These are phyloP conservation scores for Tranzscheliella williamsii DNA, from an alignment of 1,284 basidiomycete species.

Conservation along the genomic window DNA sequence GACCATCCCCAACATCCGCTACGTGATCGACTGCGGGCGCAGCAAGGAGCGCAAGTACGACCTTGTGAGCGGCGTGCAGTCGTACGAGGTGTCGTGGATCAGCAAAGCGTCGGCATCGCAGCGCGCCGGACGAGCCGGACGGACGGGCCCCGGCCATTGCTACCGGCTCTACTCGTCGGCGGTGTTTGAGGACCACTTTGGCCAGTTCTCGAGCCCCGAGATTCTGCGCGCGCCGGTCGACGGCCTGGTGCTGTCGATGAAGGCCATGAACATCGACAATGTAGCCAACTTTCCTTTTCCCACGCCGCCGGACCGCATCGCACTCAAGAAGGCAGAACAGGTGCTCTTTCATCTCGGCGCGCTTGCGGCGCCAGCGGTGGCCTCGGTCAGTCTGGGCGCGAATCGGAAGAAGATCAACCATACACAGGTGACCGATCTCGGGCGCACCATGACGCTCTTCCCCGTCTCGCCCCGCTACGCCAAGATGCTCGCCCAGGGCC, in stretches of 20 bases:
- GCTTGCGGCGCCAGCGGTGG: conserved; percentile 64
- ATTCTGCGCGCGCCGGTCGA: conserved; percentile 96
- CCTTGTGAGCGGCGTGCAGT: conserved; percentile 69
- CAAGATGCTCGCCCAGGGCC: conserved; percentile 89
- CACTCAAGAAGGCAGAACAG: conserved; percentile 80
- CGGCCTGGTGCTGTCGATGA: conserved; percentile 96
- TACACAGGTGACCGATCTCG: conserved; percentile 76
- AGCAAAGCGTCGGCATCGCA: conserved; percentile 76
- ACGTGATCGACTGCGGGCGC: conserved; percentile 76
- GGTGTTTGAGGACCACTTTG: conserved; percentile 89
- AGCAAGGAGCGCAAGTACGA: conserved; percentile 80
- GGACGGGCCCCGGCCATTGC: conserved; percentile 77
- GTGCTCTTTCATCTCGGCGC: conserved; percentile 83
- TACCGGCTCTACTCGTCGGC: conserved; percentile 75
- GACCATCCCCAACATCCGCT: conserved; percentile 76
- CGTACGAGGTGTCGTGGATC: conserved; percentile 74
- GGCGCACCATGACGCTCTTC: conserved; percentile 87
- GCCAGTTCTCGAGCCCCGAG: conserved; percentile 83
- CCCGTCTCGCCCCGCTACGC: conserved; percentile 90
- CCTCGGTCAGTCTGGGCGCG: conserved; percentile 55
- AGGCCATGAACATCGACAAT: conserved; percentile 96
- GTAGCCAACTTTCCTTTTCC: conserved; percentile 98
- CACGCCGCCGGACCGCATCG: conserved; percentile 83
- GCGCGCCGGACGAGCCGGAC: conserved; percentile 74
- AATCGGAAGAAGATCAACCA: conserved; percentile 61